A percentile compares a stretch with the other conserved stretches of the same genome.
phyloP scores from a whole-genome alignment of 768 basidiomycete genomes.

The Leccinellum rugosiceps region DNA sequence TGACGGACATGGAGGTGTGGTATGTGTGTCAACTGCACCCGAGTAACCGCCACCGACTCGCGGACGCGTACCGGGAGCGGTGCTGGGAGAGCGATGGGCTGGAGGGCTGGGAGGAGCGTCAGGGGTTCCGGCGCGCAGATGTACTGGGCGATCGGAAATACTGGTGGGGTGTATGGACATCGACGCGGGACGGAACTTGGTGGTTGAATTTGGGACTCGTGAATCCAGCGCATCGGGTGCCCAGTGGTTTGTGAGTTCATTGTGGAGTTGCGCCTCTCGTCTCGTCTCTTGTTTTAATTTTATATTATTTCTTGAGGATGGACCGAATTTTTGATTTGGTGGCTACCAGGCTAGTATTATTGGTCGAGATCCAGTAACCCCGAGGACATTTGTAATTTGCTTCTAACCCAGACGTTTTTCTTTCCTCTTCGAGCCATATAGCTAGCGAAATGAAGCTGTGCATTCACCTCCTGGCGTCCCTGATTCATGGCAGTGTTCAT shows the following conservation, averaged over 20 bases:
- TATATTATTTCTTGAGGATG: neutral
- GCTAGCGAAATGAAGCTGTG: neutral
- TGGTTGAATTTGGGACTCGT: conserved; percentile 45
- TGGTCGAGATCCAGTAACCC: too few relatives aligned
- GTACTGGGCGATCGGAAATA: conserved; percentile 43
- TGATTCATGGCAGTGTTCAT: neutral
- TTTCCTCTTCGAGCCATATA: too few relatives aligned
- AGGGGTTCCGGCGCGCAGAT: conserved; percentile 43
- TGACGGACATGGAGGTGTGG: conserved; percentile 33
- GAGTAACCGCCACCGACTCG: conserved; percentile 17
- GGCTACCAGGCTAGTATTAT: neutral
- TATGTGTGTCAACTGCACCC: conserved; percentile 18
- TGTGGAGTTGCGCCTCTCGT: neutral
- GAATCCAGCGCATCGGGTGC: conserved; percentile 14
- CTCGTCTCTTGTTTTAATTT: neutral
- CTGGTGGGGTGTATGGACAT: conserved; percentile 42
- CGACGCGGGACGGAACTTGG: conserved; percentile 37
- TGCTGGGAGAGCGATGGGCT: conserved; percentile 39
- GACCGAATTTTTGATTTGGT: neutral
- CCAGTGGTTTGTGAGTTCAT: neutral
- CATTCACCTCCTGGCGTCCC: neutral
- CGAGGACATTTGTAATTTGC: neutral
- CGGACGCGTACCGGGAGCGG: conserved; percentile 32
- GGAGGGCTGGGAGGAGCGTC: conserved; percentile 33
- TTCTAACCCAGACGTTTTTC: neutral